Percentiles rank a stretch among this genome's conserved stretches.
These are phyloP conservation scores for Coemansia sp. DNA, from an alignment of 192 early-diverging fungal genomes.

Conservation along the genomic window DNA sequence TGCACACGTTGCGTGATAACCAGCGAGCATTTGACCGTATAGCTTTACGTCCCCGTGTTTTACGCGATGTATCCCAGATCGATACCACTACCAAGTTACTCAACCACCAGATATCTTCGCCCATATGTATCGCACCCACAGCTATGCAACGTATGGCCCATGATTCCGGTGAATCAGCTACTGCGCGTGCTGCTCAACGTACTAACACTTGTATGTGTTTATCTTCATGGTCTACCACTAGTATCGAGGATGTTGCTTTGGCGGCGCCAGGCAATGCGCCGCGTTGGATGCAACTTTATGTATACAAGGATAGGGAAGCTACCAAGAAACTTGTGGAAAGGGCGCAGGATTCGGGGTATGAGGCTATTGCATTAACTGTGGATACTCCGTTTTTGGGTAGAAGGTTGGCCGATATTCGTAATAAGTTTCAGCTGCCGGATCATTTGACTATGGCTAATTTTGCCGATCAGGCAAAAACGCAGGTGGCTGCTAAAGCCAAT, in stretches of 20 bases:
- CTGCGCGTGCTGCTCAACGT: constrained; percentile 52
- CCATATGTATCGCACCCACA: constrained; percentile 78
- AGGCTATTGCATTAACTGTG: constrained; percentile 63
- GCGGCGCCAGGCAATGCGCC: constrained; percentile 9
- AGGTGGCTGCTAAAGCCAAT: constrained; percentile 20
- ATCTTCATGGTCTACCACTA: constrained; percentile 64
- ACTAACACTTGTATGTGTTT: constrained; percentile 54
- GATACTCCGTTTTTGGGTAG: constrained; percentile 61
- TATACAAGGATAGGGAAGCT: constrained; percentile 69
- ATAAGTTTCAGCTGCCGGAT: constrained; percentile 59
- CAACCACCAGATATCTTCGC: constrained; percentile 56
- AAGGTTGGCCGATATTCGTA: constrained; percentile 59
- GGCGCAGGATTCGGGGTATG: constrained; percentile 71
- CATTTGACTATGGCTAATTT: constrained; percentile 72
- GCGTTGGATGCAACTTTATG: constrained; percentile 78
- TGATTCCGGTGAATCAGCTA: constrained; percentile 66
- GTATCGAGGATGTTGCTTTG: constrained; percentile 63
- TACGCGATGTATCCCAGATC: constrained; percentile 68
- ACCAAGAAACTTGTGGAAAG: constrained; percentile 62
- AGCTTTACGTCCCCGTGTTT: constrained; percentile 61
- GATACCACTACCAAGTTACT: constrained; percentile 61
- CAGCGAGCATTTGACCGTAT: constrained; percentile 50
- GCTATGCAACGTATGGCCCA: constrained; percentile 76
- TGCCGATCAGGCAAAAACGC: constrained; percentile 20
- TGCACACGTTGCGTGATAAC: constrained; percentile 52